Evolutionary conservation across 176 grass and related monocot genomes (phyloP), one percentile per base, ranked within the genome.

Genomic region (Oryza glaberrima): DNA sequence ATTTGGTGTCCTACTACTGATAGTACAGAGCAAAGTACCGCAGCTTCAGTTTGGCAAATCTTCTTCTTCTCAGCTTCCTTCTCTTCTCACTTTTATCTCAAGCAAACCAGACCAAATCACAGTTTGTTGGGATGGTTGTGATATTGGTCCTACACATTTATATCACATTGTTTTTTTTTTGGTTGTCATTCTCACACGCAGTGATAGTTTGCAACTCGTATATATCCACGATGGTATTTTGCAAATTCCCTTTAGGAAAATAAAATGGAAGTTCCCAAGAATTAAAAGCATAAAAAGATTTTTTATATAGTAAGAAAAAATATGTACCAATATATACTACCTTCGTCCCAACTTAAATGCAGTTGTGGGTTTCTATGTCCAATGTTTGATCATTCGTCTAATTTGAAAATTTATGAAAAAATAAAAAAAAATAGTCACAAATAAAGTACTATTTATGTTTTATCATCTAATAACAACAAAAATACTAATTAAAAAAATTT

Each of bases 1-100:
- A 63, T 49, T 76, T 64, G 87, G 70, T 81, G 88, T 65, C 12
- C 58, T 22, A 63, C 58, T 63, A n/a, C 82, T 65, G 69, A 38
- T 38, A 28, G 77, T 71, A 71, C 82, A 43, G 32, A 67, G 25
- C 72, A 46, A 14, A 17, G 46, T 66, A 47, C 15, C 7, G 25
- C 81, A 23, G 56, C 8, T 78, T 75, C 71, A 17, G 17, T 74
- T 74, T 49, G 44, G 12, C 45, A 17, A 30, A 63, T 7, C 58
- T 63, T 63, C 44, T 16, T n/a, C 38, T 4, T 43, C 60, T 72
- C 51, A 30, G 60, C 36, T 61, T 8, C 10, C 4, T 22, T 22
- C 9, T 20, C 54, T 30, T 19, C 30, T 40, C 38, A 20, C 73
- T 84, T 84, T 58, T 40, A 52, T 86, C 56, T 20, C 64, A 77